These are phyloP conservation scores for Fagopyrum esculentum DNA, from an alignment of 148 eudicot species.

Conservation along the genomic window DNA sequence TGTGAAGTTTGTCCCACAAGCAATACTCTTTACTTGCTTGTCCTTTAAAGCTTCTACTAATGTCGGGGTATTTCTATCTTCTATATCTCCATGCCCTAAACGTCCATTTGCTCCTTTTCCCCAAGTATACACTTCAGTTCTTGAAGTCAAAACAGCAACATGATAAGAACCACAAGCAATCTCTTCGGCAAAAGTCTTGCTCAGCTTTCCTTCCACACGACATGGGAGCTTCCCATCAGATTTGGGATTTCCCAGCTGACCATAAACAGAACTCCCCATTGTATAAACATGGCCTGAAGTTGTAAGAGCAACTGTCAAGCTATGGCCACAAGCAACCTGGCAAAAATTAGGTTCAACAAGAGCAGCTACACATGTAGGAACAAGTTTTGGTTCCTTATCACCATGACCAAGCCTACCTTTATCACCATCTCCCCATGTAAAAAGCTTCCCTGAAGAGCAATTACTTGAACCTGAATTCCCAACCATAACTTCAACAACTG, in stretches of 20 bases:
- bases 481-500: conserved; percentile 96
- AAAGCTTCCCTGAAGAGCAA: conserved; percentile 91
- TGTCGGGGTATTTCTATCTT: conserved; percentile 73
- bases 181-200: conserved; percentile 84
- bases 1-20: conserved; percentile 92
- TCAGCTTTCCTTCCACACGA: conserved; percentile 77
- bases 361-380: conserved; percentile 90
- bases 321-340: conserved; percentile 91
- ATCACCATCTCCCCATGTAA: conserved; percentile 99
- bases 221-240: conserved; percentile 78
- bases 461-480: conserved; percentile 87
- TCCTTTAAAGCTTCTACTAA: conserved; percentile 84
- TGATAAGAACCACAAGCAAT: conserved; percentile 96
- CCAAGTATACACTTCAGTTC: conserved; percentile 97
- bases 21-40: conserved; percentile 89
- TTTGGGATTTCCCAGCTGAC: conserved; percentile 86
- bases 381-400: conserved; percentile 87
- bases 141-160: conserved; percentile 80
- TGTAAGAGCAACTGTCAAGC: conserved; percentile 89
- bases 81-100: conserved; percentile 89
- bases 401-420: conserved; percentile 95
- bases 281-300: conserved; percentile 89
- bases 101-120: conserved; percentile 96
- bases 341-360: conserved; percentile 93
- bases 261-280: conserved; percentile 95